Base-by-base conservation (phyloP, 139 green algal genomes). In the Marvania coccoides region DNA sequence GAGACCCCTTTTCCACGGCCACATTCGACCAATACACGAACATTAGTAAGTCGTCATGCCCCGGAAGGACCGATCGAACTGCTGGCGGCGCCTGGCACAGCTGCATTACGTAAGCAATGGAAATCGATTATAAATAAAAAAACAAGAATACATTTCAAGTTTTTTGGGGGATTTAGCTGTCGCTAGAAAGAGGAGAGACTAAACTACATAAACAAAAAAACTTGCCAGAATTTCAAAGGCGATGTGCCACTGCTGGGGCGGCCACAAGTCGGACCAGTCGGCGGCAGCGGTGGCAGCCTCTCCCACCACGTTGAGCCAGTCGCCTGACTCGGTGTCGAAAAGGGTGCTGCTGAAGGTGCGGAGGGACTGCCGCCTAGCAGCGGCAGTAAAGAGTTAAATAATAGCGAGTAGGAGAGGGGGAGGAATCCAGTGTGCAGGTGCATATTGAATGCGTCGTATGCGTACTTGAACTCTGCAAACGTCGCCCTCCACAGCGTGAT, bases 21-120 rank as follows among this genome's bases (percentile, higher is more conserved):
- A 37, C 56, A 12, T 71, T 58, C 13, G 65, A 47, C 0, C 64
- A 42, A 59, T 73, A 79, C 3, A 78, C 73, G 34, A 83, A 82
- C 33, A 83, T 81, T 0, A 83, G 58, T 33, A 83, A 53, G 74
- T 83, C 76, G 40, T 83, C 76, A 13, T 70, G 61, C 2, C 71
- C 24, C 31, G 42, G 45, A 2, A 31, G 30, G 30, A 47, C 31
- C 2, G 6, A 30, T 15, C 48, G 2, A 8, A 47, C 37, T 7
- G 19, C 30, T 9, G 29, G 6, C 2, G 70, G 40, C 28, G 38
- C 40, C 51, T 74, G 70, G 40, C 54, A 66, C 36, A 78, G 74
- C 59, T 76, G 63, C 54, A 38, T 5, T 29, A 56, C 19, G 33
- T 13, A 28, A 51, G 55, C 37, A 3, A 5, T 8, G 10, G n/a